phyloP scores from a whole-genome alignment of 768 basidiomycete genomes.

The Lactarius psammicola region DNA sequence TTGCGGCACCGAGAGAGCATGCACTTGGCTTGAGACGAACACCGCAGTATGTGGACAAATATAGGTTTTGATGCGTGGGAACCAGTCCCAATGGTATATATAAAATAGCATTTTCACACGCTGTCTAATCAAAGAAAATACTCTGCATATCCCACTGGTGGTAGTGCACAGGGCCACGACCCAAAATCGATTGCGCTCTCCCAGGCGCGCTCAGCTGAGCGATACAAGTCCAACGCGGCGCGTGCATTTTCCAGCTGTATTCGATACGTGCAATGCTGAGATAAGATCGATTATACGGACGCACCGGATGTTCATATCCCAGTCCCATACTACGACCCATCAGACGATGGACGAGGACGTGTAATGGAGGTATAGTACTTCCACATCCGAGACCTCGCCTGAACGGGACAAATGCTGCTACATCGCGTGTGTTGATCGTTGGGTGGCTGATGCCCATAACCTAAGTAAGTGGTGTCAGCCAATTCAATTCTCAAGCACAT shows the following conservation, averaged over 20 bases:
- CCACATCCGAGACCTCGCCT: slow-evolving; percentile 41
- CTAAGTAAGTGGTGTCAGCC: slow-evolving; percentile 35
- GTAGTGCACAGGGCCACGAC: slow-evolving; percentile 43
- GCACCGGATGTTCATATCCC: slow-evolving; percentile 48
- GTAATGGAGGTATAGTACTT: slow-evolving; percentile 38
- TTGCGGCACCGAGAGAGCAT: slow-evolving; percentile 9
- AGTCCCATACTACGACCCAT: slow-evolving; percentile 47
- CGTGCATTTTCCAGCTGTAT: slow-evolving; percentile 49
- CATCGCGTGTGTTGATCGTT: slow-evolving; percentile 52
- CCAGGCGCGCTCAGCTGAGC: slow-evolving; percentile 49
- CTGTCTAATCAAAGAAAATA: slow-evolving; percentile 18
- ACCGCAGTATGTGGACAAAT: neutral
- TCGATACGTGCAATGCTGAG: neutral
- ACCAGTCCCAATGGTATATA: neutral
- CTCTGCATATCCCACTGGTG: slow-evolving; percentile 26
- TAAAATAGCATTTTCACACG: slow-evolving; percentile 12
- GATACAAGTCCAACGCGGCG: slow-evolving; percentile 52
- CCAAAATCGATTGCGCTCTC: slow-evolving; percentile 45
- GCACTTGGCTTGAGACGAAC: neutral
- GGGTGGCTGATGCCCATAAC: slow-evolving; percentile 52
- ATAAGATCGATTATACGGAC: slow-evolving; percentile 27
- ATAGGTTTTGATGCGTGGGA: slow-evolving; percentile 6
- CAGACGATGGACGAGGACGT: slow-evolving; percentile 44
- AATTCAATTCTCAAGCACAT: slow-evolving; percentile 8
- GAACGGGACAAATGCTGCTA: slow-evolving; percentile 52